Conservation (phyloP, 208 protist species). For the Paratrypanosoma confusum region DNA sequence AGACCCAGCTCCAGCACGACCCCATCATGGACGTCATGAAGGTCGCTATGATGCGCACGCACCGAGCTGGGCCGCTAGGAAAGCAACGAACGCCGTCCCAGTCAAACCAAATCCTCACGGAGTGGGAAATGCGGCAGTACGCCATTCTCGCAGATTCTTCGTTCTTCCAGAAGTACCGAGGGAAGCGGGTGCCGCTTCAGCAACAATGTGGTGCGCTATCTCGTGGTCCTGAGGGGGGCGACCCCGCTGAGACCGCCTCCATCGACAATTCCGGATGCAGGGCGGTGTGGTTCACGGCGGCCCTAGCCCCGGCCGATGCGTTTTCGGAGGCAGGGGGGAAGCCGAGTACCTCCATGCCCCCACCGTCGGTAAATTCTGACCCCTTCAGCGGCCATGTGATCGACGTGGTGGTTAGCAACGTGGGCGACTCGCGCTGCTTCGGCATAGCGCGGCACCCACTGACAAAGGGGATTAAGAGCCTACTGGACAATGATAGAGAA, state of each 20-base stretch:
- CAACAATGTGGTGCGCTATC: not conserved
- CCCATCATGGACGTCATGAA: constrained; percentile 48
- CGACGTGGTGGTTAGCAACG: constrained; percentile 48
- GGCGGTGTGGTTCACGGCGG: constrained; percentile 65
- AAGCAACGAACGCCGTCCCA: not conserved
- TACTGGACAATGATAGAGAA: constrained; percentile 40
- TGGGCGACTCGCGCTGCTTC: constrained; percentile 63
- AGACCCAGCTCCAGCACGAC: constrained; percentile 36
- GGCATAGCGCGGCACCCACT: constrained; percentile 49
- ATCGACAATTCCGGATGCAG: too few relatives aligned
- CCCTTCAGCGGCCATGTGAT: too few relatives aligned
- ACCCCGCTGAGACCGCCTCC: too few relatives aligned
- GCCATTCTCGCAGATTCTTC: constrained; percentile 47
- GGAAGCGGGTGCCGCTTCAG: too few relatives aligned
- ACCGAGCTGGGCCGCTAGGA: not conserved
- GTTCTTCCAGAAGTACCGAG: constrained; percentile 34
- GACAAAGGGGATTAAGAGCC: constrained; percentile 21
- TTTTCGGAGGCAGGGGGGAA: too few relatives aligned
- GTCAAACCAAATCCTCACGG: constrained; percentile 22
- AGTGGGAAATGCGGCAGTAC: constrained; percentile 78
- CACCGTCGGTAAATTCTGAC: constrained; percentile 20
- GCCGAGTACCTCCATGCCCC: constrained; percentile 9
- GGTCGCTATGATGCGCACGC: constrained; percentile 15
- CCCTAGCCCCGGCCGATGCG: too few relatives aligned
- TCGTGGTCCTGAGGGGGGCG: not conserved